Base-by-base conservation (phyloP, 1,284 basidiomycete genomes). In the Pseudozyma sp. region DNA sequence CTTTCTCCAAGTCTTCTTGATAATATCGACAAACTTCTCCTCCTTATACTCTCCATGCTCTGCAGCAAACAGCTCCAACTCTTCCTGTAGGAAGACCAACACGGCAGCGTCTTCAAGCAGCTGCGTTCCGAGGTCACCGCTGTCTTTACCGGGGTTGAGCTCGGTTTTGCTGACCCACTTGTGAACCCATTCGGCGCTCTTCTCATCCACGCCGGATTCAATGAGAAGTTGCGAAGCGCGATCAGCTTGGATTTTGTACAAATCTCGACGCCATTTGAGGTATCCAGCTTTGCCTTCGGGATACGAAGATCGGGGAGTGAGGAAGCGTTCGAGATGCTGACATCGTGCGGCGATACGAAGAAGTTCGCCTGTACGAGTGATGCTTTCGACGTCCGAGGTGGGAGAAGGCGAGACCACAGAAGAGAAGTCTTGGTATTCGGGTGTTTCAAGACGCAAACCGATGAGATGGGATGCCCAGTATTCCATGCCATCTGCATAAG, bases 221-320 rank as follows among this genome's bases (percentile, higher is more conserved):
- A 59, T 43, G 11, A 84, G 70, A 1, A 82, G 57, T 49, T 69
- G 47, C 14, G 59, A 64, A 5, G 83, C 83, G 10, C 69, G 63
- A 19, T 81, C 63, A 0, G 80, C 76, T 55, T 84, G 83, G 35
- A 79, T 64, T 12, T 51, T 72, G 71, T 84, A 84, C 42, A 84
- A 59, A 11, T 79, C 70, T 4, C 79, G 38, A 10, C 83, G 54
- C 83, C 83, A 84, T n/a, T 76, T 76, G 40, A 84, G 60, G 42
- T 83, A 84, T 11, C 81, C 81, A 7, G 81, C 77, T 59, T 83
- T 83, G 40, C 83, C 83, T 1, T 82, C 81, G 2, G 83, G 83
- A 42, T 78, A 82, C 11, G 70, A 49, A 9, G 74, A 47, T 14
- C 83, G 71, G 0, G 83, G 83, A 3, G 73, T 77, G 25, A 69